Evolutionary conservation across 495 filamentous ascomycete species (phyloP).

Genomic region (Lasiosphaeria hispida): DNA sequence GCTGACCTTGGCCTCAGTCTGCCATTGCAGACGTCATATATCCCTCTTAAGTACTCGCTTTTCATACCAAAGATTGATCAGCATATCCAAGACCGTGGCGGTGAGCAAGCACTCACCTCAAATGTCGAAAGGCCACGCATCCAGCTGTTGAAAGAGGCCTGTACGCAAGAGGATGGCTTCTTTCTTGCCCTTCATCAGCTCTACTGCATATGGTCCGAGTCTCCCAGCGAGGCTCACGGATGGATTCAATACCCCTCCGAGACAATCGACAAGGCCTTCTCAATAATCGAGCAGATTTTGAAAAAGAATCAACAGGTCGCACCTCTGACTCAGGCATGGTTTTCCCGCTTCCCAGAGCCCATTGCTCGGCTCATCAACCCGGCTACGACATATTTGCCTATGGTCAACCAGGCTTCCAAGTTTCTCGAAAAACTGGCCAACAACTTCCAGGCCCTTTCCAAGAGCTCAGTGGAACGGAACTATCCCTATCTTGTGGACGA

Average conservation of each 20-base stretch:
- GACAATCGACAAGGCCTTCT: constrained; percentile 36
- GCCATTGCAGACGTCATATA: neutral
- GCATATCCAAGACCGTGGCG: constrained; percentile 23
- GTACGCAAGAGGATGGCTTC: constrained; percentile 52
- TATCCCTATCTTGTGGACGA: constrained; percentile 65
- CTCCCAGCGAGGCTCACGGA: constrained; percentile 6
- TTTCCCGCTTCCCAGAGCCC: constrained; percentile 50
- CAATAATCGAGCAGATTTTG: constrained; percentile 36
- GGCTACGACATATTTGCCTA: constrained; percentile 5
- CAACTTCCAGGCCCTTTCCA: constrained; percentile 16
- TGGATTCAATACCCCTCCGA: constrained; percentile 1
- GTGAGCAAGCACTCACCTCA: constrained; percentile 1
- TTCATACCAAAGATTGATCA: constrained; percentile 22
- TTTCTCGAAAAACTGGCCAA: constrained; percentile 36
- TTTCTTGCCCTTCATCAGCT: constrained; percentile 69
- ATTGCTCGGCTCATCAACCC: constrained; percentile 26
- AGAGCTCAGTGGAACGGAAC: constrained; percentile 1
- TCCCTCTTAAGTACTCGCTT: constrained; percentile 4
- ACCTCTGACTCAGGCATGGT: constrained; percentile 46
- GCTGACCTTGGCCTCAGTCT: neutral
- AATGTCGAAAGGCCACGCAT: constrained; percentile 52
- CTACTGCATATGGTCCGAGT: constrained; percentile 53
- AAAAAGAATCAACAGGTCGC: constrained; percentile 39
- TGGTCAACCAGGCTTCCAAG: constrained; percentile 30
- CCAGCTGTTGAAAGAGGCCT: constrained; percentile 57